These are phyloP conservation scores for Scedosporium aurantiacum DNA, from an alignment of 2,329 filamentous ascomycete species.

Conservation along the genomic window DNA sequence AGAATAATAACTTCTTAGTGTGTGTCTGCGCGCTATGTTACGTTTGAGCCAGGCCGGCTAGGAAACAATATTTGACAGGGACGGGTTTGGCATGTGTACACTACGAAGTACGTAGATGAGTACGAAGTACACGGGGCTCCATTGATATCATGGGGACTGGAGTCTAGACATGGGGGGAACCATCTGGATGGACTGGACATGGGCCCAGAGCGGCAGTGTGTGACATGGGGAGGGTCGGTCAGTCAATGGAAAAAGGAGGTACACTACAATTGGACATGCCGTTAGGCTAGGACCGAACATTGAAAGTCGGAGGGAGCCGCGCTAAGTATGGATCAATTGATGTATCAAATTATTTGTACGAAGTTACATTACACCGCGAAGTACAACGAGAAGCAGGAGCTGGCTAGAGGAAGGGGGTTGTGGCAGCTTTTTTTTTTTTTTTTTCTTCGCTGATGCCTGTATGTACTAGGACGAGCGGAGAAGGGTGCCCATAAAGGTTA, in stretches of 20 bases:
- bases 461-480: background rate
- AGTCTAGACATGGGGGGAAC: background rate
- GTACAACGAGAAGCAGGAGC: too few species aligned
- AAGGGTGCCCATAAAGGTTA: background rate
- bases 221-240: background rate
- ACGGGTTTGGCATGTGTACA: slow-evolving; percentile 2
- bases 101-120: too few species aligned
- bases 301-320: too few species aligned
- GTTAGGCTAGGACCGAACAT: too few species aligned
- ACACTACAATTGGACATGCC: too few species aligned
- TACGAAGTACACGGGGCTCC: background rate
- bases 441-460: too few species aligned
- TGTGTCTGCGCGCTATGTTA: background rate
- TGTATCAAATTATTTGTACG: too few species aligned
- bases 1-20: background rate
- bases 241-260: too few species aligned
- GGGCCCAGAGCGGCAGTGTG: background rate
- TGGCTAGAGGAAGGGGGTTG: too few species aligned
- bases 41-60: slow-evolving; percentile 3
- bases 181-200: background rate
- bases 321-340: too few species aligned
- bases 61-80: slow-evolving; percentile 4
- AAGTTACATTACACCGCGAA: too few species aligned
- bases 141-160: background rate
- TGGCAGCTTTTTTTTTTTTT: too few species aligned